These are phyloP conservation scores for Chaetomidium leptoderma DNA, from an alignment of 495 filamentous ascomycete species.

Conservation along the genomic window DNA sequence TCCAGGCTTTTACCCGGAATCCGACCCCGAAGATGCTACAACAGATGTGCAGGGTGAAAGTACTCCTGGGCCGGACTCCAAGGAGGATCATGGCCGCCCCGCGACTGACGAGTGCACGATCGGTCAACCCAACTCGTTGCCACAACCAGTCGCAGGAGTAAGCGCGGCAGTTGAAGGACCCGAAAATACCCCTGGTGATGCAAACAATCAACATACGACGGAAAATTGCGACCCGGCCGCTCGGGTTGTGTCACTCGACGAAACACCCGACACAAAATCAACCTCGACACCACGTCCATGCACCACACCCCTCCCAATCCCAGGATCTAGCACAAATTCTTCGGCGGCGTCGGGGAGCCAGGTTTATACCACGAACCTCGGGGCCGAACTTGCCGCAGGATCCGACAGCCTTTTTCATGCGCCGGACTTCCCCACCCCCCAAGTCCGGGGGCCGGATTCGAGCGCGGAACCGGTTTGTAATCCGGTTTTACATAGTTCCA, in stretches of 20 bases:
- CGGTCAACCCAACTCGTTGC: slow-evolving; percentile 1
- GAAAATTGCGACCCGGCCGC: neutral
- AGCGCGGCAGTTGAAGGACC: neutral
- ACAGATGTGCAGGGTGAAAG: slow-evolving; percentile 7
- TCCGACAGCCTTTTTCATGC: slow-evolving; percentile 8
- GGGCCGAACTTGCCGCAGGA: slow-evolving; percentile 18
- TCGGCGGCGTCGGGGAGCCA: neutral
- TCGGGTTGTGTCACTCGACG: neutral
- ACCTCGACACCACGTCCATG: neutral
- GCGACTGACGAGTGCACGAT: neutral
- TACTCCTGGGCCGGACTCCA: neutral
- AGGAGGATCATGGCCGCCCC: neutral
- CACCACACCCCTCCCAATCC: neutral
- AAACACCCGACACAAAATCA: neutral
- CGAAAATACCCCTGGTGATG: neutral
- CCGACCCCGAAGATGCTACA: slow-evolving; percentile 24
- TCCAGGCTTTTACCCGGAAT: slow-evolving; percentile 10
- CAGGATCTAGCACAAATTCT: neutral
- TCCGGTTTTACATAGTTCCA: neutral
- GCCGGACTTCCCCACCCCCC: slow-evolving; percentile 26
- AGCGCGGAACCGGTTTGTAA: neutral
- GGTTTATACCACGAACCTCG: slow-evolving; percentile 14
- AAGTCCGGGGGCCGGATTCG: slow-evolving; percentile 19
- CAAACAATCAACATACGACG: neutral
- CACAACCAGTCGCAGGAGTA: neutral